phyloP scores from a whole-genome alignment of 805 yeast genomes.

The Wickerhamomyces xylosicus region DNA sequence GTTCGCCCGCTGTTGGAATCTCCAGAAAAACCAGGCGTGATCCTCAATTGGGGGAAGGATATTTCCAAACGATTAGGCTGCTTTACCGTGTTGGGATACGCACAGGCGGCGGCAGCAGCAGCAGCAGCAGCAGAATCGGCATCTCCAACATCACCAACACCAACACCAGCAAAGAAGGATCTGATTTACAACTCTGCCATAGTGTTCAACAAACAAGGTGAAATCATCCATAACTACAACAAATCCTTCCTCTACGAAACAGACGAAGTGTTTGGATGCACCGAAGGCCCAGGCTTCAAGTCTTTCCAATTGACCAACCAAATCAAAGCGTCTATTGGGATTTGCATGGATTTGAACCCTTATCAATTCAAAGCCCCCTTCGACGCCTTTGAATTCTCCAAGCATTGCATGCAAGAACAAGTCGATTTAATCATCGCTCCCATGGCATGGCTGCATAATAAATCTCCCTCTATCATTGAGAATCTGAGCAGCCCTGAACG shows the following conservation, averaged over 20 bases:
- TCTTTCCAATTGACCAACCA: slow-evolving; percentile 27
- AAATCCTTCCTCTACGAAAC: slow-evolving; percentile 71
- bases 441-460: slow-evolving; percentile 72
- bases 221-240: slow-evolving; percentile 53
- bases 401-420: slow-evolving; percentile 33
- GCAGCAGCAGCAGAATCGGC: no score
- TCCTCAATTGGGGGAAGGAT: slow-evolving; percentile 45
- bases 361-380: slow-evolving; percentile 78
- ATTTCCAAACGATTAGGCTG: slow-evolving; percentile 43
- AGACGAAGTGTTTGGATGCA: slow-evolving; percentile 74
- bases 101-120: slow-evolving; percentile 33
- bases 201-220: slow-evolving; percentile 50
- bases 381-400: slow-evolving; percentile 59
- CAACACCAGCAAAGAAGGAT: no score
- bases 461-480: slow-evolving; percentile 29
- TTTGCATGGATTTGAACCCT: slow-evolving; percentile 92
- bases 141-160: no score
- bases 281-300: slow-evolving; percentile 51
- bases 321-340: slow-evolving; percentile 55
- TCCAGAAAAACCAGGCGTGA: slow-evolving; percentile 29
- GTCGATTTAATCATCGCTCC: slow-evolving; percentile 61
- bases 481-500: slow-evolving; percentile 10
- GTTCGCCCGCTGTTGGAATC: slow-evolving; percentile 45
- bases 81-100: slow-evolving; percentile 74
- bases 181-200: slow-evolving; percentile 61